These are phyloP conservation scores for Ogataea ganodermae DNA, from an alignment of 805 yeast species.

Conservation along the genomic window DNA sequence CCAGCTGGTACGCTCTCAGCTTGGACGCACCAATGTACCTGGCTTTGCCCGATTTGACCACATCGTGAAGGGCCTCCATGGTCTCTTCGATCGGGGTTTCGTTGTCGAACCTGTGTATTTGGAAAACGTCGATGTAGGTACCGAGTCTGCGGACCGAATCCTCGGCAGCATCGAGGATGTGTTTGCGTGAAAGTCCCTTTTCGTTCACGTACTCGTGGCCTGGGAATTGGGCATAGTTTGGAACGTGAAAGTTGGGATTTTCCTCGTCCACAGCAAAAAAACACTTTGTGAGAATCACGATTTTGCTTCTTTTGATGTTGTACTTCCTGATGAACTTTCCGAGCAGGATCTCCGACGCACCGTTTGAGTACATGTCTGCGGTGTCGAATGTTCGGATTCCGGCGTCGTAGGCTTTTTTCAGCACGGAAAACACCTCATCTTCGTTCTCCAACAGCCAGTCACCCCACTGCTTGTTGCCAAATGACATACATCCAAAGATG, in stretches of 20 bases:
- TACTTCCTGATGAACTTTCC: constrained; percentile 56
- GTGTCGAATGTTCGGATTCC: constrained; percentile 55
- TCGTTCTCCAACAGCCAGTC: constrained; percentile 50
- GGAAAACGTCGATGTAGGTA: constrained; percentile 54
- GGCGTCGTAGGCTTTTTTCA: constrained; percentile 49
- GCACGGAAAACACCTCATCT: constrained; percentile 42
- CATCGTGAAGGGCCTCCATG: constrained; percentile 58
- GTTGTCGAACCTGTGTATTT: constrained; percentile 56
- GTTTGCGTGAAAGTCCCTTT: constrained; percentile 46
- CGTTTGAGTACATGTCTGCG: constrained; percentile 50
- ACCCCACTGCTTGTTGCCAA: too few relatives aligned
- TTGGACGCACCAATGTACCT: constrained; percentile 65
- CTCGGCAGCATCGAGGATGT: constrained; percentile 45
- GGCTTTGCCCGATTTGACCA: constrained; percentile 47
- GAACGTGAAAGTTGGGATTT: constrained; percentile 2
- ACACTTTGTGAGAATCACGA: constrained; percentile 55
- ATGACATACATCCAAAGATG: too few relatives aligned
- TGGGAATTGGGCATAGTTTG: constrained; percentile 23
- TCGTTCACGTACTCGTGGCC: constrained; percentile 34
- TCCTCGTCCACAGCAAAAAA: constrained; percentile 35
- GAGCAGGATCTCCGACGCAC: constrained; percentile 49
- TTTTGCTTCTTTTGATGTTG: constrained; percentile 52
- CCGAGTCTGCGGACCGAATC: constrained; percentile 49
- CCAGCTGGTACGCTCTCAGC: constrained; percentile 58
- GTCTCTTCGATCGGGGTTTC: constrained; percentile 51